These are phyloP conservation scores for Neurospora hispaniola DNA, from an alignment of 495 filamentous ascomycete species.

Conservation along the genomic window DNA sequence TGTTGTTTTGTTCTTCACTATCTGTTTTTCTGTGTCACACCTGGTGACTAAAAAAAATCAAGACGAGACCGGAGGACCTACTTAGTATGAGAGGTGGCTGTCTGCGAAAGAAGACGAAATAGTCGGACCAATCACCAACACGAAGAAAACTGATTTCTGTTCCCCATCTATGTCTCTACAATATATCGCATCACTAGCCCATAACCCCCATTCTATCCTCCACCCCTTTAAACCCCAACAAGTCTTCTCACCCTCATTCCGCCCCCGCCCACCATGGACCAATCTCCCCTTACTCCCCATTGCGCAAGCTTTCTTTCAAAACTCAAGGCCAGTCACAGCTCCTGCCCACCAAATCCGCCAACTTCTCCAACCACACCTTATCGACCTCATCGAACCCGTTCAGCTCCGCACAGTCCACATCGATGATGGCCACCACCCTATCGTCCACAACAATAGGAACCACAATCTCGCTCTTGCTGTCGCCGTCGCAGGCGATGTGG, in stretches of 20 bases:
- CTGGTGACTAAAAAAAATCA: background rate
- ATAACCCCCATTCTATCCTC: background rate
- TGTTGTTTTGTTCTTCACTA: no score
- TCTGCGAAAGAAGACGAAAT: no score
- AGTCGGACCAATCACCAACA: no score
- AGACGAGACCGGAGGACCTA: background rate
- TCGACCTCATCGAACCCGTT: slow-evolving; percentile 72
- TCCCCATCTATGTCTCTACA: background rate
- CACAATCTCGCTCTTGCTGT: slow-evolving; percentile 80
- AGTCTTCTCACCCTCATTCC: background rate
- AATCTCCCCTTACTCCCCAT: background rate
- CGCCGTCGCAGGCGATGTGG: slow-evolving; percentile 85
- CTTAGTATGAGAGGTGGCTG: no score
- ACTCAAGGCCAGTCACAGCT: slow-evolving; percentile 62
- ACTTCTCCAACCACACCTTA: slow-evolving; percentile 52
- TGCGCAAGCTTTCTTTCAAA: background rate
- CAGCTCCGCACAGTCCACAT: slow-evolving; percentile 67
- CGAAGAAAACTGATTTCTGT: background rate
- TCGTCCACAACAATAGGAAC: slow-evolving; percentile 57
- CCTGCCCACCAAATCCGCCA: slow-evolving; percentile 54
- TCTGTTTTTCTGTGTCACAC: background rate
- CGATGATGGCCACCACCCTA: slow-evolving; percentile 72
- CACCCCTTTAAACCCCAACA: background rate
- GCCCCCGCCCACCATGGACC: background rate
- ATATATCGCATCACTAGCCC: background rate